Conservation (phyloP, 2,329 filamentous ascomycete species). For the Ophiostoma perfectum region DNA sequence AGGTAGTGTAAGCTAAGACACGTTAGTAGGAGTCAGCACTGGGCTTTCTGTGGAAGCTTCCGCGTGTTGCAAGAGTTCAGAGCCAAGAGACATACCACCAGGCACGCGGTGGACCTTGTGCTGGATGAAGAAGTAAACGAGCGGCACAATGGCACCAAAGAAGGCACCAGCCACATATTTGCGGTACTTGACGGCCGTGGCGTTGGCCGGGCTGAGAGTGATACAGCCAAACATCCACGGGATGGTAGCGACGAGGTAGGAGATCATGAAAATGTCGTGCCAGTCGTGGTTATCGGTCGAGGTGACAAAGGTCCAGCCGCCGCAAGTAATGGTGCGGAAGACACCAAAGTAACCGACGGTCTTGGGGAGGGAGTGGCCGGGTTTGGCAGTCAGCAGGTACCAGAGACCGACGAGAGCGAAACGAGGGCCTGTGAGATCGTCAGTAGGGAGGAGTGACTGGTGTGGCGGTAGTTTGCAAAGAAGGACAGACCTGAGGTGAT, state of each 20-base stretch:
- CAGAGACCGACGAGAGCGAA: constrained; percentile 87
- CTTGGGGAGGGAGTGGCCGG: constrained; percentile 70
- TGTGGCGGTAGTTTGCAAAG: neutral
- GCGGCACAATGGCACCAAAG: constrained; percentile 81
- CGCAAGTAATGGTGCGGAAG: constrained; percentile 86
- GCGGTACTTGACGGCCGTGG: constrained; percentile 76
- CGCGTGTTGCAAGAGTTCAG: no score
- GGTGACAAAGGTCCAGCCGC: constrained; percentile 97
- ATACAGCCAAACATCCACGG: constrained; percentile 94
- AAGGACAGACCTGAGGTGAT: constrained; percentile 70
- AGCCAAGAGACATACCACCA: constrained; percentile 63
- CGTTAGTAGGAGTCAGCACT: neutral
- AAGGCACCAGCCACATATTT: constrained; percentile 79
- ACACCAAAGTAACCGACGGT: constrained; percentile 74
- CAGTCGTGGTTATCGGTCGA: constrained; percentile 97
- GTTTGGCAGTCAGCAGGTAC: constrained; percentile 80
- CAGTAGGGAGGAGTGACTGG: neutral
- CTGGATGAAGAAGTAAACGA: constrained; percentile 97
- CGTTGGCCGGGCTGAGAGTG: constrained; percentile 77
- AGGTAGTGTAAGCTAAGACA: constrained; percentile 85
- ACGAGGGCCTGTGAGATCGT: constrained; percentile 61
- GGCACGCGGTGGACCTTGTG: constrained; percentile 94
- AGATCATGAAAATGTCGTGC: constrained; percentile 99
- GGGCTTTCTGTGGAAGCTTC: neutral
- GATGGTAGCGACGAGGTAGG: constrained; percentile 86